These are phyloP conservation scores for Gossypium australe DNA, from an alignment of 345 rosid genomes.

Conservation along the genomic window DNA sequence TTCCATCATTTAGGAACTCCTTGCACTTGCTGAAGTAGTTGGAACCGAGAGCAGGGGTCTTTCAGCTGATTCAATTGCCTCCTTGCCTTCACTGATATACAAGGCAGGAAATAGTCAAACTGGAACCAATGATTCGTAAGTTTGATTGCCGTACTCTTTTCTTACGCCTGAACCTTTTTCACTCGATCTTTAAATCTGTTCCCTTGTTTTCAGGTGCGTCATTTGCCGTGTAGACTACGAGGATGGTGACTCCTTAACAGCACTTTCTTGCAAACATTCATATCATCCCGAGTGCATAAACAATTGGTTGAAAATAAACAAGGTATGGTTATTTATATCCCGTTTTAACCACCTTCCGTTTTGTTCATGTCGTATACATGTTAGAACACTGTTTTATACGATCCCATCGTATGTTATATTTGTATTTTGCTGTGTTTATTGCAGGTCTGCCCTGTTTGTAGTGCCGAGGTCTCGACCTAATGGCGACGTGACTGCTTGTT, in stretches of 20 bases:
- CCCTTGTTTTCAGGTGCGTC: constrained; percentile 62
- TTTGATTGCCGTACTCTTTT: constrained; percentile 15
- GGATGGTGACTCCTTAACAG: constrained; percentile 69
- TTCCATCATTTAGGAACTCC: constrained; percentile 57
- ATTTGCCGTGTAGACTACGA: constrained; percentile 89
- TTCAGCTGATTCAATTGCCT: constrained; percentile 72
- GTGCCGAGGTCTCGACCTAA: constrained; percentile 62
- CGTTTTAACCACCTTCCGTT: background rate
- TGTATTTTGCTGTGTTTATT: background rate
- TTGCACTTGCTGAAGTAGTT: constrained; percentile 81
- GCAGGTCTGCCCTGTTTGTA: constrained; percentile 92
- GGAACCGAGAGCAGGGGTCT: constrained; percentile 96
- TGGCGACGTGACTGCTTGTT: constrained; percentile 22
- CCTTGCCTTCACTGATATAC: constrained; percentile 65
- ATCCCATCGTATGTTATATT: background rate
- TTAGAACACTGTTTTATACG: background rate
- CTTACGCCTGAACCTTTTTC: background rate
- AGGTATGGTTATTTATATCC: constrained; percentile 34
- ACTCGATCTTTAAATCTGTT: background rate
- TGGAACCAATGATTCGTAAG: constrained; percentile 87
- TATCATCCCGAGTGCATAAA: constrained; percentile 93
- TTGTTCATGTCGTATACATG: background rate
- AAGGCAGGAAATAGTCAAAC: constrained; percentile 66
- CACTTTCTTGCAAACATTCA: constrained; percentile 89
- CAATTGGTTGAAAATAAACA: constrained; percentile 94